These are phyloP conservation scores for Diaporthe sp. DNA, from an alignment of 2,329 filamentous ascomycete species.

Conservation along the genomic window DNA sequence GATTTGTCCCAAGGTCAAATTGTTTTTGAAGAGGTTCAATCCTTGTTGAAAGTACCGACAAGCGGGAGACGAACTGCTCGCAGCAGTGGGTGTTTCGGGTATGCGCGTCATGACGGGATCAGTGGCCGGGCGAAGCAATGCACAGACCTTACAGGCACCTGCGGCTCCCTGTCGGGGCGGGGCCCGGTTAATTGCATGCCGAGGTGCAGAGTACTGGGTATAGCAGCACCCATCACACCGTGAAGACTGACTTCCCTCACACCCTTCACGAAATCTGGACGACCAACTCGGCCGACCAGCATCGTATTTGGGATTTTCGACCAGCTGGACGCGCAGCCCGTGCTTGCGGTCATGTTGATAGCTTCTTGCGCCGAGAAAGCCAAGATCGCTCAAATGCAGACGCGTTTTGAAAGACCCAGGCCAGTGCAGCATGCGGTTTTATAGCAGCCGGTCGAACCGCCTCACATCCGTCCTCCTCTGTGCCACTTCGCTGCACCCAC, in stretches of 20 bases:
- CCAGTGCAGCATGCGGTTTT: slow-evolving; percentile 10
- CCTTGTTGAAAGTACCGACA: not conserved
- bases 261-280: not conserved
- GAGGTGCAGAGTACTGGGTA: not conserved
- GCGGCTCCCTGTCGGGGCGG: not conserved
- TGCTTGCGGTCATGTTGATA: slow-evolving; percentile 27
- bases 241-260: not conserved
- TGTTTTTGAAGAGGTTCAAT: not conserved
- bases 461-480: not conserved
- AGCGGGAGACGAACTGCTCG: not conserved
- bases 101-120: slow-evolving; percentile 35
- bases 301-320: not conserved
- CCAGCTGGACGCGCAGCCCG: slow-evolving; percentile 7
- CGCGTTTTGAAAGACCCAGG: slow-evolving; percentile 9
- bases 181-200: slow-evolving; percentile 21
- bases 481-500: not conserved
- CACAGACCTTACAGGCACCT: not conserved
- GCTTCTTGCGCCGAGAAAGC: not conserved
- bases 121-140: not conserved
- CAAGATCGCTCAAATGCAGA: slow-evolving; percentile 29
- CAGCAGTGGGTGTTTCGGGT: not conserved
- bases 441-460: slow-evolving; percentile 9
- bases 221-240: not conserved
- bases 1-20: not conserved
- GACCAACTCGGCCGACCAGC: not conserved